Conservation (phyloP, 805 yeast species). For the Kodamaea sagamina region DNA sequence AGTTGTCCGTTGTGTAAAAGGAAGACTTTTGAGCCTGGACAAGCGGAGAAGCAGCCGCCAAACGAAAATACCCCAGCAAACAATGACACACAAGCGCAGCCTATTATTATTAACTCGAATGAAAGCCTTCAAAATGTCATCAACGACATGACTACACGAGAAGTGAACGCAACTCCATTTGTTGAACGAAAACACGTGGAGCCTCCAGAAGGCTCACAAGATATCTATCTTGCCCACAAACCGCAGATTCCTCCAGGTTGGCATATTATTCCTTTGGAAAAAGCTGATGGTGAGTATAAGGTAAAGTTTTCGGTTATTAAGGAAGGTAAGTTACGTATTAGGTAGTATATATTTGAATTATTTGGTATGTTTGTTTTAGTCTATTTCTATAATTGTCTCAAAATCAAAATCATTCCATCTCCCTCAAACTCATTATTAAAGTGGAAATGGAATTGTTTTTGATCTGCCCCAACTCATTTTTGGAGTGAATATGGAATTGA, state of each 20-base stretch:
- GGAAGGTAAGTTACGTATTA: slow-evolving; percentile 4
- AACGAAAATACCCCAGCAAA: not conserved
- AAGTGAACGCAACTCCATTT: slow-evolving; percentile 3
- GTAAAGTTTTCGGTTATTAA: slow-evolving; percentile 10
- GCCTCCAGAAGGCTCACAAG: slow-evolving; percentile 5
- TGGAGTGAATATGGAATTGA: no score
- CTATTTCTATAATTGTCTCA: not conserved
- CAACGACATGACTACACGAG: not conserved
- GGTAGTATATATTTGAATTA: not conserved
- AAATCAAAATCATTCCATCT: not conserved
- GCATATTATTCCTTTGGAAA: slow-evolving; percentile 13
- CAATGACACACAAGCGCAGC: not conserved
- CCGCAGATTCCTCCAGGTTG: slow-evolving; percentile 14
- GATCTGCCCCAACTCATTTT: no score
- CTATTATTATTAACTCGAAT: not conserved
- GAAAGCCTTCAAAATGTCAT: not conserved
- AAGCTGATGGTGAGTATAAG: slow-evolving; percentile 6
- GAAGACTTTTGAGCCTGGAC: slow-evolving; percentile 46
- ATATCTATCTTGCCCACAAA: not conserved
- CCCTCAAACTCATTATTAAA: not conserved
- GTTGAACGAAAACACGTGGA: not conserved
- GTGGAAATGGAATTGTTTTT: no score
- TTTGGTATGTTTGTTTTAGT: no score
- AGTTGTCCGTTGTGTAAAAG: slow-evolving; percentile 94
- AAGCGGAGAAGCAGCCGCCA: not conserved